Evolutionary conservation across 495 filamentous ascomycete species (phyloP).

Genomic region (Talaromyces stipitatus): DNA sequence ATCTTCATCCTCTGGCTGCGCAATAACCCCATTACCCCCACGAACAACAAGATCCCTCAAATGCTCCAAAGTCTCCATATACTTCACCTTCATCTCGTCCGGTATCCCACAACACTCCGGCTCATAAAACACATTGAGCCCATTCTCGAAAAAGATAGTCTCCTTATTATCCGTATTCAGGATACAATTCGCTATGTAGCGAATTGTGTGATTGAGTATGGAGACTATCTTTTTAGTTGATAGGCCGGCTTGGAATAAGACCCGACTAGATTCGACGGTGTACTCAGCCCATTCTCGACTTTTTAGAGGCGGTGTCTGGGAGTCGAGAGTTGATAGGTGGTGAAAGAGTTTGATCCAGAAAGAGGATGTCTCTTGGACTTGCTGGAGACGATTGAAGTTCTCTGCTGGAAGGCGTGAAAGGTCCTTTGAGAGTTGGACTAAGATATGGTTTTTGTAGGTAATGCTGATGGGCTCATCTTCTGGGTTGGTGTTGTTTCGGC

Average conservation of each 20-base stretch:
- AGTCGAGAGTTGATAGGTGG: background rate
- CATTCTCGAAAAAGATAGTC: background rate
- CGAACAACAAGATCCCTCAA: too few species aligned
- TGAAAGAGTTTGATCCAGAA: background rate
- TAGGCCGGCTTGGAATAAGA: background rate
- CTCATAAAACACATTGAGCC: background rate
- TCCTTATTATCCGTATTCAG: background rate
- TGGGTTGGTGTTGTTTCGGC: background rate
- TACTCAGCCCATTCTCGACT: background rate
- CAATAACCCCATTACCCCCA: too few species aligned
- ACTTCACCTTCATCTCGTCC: background rate
- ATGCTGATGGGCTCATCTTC: background rate
- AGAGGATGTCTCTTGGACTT: background rate
- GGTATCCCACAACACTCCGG: background rate
- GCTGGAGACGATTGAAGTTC: background rate
- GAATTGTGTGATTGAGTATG: background rate
- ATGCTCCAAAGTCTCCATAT: background rate
- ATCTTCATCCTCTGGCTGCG: too few species aligned
- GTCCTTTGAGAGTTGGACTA: background rate
- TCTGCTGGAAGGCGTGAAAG: background rate
- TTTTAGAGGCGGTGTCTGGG: background rate
- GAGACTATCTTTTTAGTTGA: background rate
- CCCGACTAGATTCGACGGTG: background rate
- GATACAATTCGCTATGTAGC: background rate
- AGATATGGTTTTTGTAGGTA: background rate